phyloP scores from a whole-genome alignment of 257 asterid genomes.

The Solanum chmielewskii region DNA sequence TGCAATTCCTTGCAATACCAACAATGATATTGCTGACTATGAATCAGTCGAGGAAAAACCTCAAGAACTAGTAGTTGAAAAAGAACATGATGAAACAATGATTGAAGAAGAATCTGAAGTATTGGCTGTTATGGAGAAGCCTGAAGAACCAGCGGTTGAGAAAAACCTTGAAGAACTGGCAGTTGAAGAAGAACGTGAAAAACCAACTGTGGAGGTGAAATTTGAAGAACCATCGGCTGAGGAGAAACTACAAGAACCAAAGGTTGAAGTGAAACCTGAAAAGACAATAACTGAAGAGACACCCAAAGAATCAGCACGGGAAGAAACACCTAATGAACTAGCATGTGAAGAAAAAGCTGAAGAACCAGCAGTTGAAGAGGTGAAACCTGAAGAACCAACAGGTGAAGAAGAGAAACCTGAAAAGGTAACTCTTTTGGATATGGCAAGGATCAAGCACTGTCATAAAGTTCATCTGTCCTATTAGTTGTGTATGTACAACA shows the following conservation, averaged over 20 bases:
- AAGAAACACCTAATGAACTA: not conserved
- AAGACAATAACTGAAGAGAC: not conserved
- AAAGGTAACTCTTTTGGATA: not conserved
- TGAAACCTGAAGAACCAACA: not conserved
- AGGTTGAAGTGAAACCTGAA: not conserved
- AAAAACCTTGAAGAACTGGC: not conserved
- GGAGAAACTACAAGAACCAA: not conserved
- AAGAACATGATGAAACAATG: not conserved
- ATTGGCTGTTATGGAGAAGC: not conserved
- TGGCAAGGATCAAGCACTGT: not conserved
- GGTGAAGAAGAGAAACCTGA: not conserved
- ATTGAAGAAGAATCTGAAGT: not conserved
- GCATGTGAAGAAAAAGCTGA: not conserved
- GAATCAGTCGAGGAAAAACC: not conserved
- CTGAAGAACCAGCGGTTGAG: not conserved
- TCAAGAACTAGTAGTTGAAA: not conserved
- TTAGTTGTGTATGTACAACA: not conserved
- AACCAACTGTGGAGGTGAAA: not conserved
- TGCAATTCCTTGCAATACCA: not conserved
- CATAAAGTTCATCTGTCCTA: not conserved
- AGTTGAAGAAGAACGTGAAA: not conserved
- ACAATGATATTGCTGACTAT: not conserved
- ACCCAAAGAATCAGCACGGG: not conserved
- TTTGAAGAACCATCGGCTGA: not conserved
- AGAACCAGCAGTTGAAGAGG: not conserved